Conservation (phyloP, 208 protist species). For the Herpetomonas muscarum region DNA sequence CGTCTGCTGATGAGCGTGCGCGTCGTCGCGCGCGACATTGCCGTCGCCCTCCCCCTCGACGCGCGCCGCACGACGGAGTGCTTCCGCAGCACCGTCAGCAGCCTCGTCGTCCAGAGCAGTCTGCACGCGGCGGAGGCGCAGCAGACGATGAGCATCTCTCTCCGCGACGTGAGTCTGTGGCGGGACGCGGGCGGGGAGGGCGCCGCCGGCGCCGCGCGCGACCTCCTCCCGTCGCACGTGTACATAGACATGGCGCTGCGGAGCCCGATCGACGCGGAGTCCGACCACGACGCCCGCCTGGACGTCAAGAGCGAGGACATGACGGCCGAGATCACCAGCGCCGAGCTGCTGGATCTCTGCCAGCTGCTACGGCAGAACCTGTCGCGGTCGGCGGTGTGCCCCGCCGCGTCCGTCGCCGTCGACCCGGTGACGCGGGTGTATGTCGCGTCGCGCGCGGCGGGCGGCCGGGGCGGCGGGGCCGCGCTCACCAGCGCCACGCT, state of each 20-base stretch:
- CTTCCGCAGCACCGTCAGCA: conserved; percentile 54
- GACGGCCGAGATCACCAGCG: conserved; percentile 32
- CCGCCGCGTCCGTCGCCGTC: conserved; percentile 1
- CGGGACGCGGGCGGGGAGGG: too few species aligned
- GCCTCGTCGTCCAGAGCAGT: conserved; percentile 61
- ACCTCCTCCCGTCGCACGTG: conserved; percentile 43
- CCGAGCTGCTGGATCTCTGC: conserved; percentile 54
- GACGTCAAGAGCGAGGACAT: conserved; percentile 51
- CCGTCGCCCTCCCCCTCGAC: conserved; percentile 65
- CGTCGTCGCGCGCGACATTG: conserved; percentile 52
- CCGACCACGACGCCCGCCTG: conserved; percentile 39
- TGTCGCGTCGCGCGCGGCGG: too few species aligned
- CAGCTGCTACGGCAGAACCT: conserved; percentile 59
- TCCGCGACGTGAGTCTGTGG: conserved; percentile 59
- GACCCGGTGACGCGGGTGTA: neutral
- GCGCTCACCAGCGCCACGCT: too few species aligned
- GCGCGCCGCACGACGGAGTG: conserved; percentile 25
- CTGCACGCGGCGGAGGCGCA: conserved; percentile 48
- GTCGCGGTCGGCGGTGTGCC: conserved; percentile 27
- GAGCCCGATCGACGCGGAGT: conserved; percentile 45
- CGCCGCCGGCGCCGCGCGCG: neutral
- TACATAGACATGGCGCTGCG: conserved; percentile 56
- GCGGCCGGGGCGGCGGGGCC: too few species aligned
- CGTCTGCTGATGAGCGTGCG: conserved; percentile 70
- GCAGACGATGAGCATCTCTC: conserved; percentile 60